Evolutionary conservation across 371 early-diverging fungal genomes (phyloP), one percentile per base, ranked within the genome.

Genomic region (Mortierella sp.): DNA sequence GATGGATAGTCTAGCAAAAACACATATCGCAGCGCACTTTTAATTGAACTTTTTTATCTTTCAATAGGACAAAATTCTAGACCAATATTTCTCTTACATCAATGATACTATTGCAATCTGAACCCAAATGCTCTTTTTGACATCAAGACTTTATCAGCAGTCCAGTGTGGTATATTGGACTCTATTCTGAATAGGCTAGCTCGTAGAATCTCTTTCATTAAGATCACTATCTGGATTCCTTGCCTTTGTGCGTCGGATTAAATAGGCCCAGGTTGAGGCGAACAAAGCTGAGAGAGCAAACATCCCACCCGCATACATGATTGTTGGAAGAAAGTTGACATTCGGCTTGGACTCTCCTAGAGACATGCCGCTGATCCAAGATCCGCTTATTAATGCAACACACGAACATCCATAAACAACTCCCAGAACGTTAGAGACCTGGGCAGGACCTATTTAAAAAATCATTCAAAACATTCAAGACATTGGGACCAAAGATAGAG

Each of bases 331-430:
- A 19, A 61, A 72, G 6, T 25, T 51, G n/a, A 50, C 15, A 7
- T 62, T 7, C 15, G 62, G 56, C 29, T 44, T 61, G 18, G 61
- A 62, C 63, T 57, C 43, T 15, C 66, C 66, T 23, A 72, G 57
- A 14, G 66, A 18, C 16, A 52, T 37, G 1, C 72, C 72, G 29
- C 71, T 65, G 23, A 71, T 60, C 26, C 64, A 64, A 14, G 71
- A 65, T 50, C 71, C 71, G 0, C 59, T n/a, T 1, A 65, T 14
- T 28, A 71, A n/a, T 15, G 71, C 71, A 4, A 57, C 18, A 30
- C 71, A 59, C 12, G 71, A 71, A 45, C 51, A 51, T 6, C 65
- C 60, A 25, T 71, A 71, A 23, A 71, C 66, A 37, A 59, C 50
- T 44, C 71, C 71, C 6, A 71, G 50, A 15, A 61, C 65, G 12